Evolutionary conservation across 352 stramenopile genomes (phyloP).

Genomic region (Phytophthora brassicae): DNA sequence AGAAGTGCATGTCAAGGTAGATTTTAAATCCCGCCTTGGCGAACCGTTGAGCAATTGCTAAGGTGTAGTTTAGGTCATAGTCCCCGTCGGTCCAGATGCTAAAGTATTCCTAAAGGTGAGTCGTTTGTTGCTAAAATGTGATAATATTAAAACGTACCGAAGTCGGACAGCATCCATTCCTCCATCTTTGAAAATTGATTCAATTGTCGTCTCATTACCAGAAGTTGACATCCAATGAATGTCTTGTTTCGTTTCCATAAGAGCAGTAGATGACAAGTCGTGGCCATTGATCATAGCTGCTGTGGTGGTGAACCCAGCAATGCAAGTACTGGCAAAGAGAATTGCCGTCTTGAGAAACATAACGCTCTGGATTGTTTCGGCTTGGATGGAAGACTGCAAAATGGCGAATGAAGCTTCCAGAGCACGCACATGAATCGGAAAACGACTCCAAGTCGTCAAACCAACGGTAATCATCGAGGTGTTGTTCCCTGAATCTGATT

Average conservation of each 20-base stretch:
- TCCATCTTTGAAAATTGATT: slow-evolving; percentile 32
- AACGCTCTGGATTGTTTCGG: neutral
- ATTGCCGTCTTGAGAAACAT: slow-evolving; percentile 24
- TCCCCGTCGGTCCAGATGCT: slow-evolving; percentile 35
- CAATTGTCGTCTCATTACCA: slow-evolving; percentile 33
- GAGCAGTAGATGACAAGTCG: slow-evolving; percentile 32
- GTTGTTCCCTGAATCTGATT: neutral
- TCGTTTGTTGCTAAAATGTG: neutral
- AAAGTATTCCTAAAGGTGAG: neutral
- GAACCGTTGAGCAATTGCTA: slow-evolving; percentile 30
- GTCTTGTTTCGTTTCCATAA: slow-evolving; percentile 36
- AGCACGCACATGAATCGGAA: no score
- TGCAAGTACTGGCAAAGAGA: slow-evolving; percentile 15
- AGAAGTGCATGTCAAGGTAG: slow-evolving; percentile 45
- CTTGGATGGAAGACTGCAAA: slow-evolving; percentile 11
- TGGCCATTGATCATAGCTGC: slow-evolving; percentile 34
- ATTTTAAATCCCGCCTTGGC: slow-evolving; percentile 39
- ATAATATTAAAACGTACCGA: slow-evolving; percentile 10
- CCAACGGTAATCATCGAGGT: neutral
- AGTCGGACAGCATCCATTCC: slow-evolving; percentile 39
- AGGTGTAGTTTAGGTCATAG: slow-evolving; percentile 35
- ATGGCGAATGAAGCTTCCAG: slow-evolving; percentile 22
- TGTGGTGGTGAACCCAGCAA: neutral
- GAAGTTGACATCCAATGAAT: slow-evolving; percentile 32
- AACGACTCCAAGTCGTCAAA: no score